A percentile compares a stretch with the other conserved stretches of the same genome.
Conservation (phyloP, 2,329 filamentous ascomycete species). For the Colletotrichum musicola region DNA sequence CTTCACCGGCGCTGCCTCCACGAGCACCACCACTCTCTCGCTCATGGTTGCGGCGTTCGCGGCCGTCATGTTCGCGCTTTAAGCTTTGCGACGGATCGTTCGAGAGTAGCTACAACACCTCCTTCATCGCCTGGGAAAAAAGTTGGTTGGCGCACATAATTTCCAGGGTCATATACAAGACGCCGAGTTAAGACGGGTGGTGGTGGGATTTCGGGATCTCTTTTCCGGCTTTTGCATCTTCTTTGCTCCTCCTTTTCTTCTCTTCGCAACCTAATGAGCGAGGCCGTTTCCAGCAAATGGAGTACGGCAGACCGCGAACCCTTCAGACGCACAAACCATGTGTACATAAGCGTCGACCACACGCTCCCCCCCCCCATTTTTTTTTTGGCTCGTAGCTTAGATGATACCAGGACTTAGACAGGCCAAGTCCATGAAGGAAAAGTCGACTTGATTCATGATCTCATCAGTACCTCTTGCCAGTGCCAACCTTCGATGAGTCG, state of each 20-base stretch:
- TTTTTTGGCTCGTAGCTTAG: slow-evolving; percentile 7
- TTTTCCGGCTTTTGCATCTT: background rate
- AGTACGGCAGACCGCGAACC: slow-evolving; percentile 5
- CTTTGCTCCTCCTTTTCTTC: background rate
- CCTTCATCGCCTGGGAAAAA: no score
- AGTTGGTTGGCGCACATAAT: background rate
- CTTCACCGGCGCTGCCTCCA: slow-evolving; percentile 35
- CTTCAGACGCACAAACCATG: background rate
- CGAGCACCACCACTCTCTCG: slow-evolving; percentile 29
- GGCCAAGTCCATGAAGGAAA: slow-evolving; percentile 6
- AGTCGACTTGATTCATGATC: background rate
- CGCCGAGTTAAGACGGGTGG: background rate
- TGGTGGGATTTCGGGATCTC: background rate
- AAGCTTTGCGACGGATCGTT: background rate
- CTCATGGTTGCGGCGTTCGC: slow-evolving; percentile 39
- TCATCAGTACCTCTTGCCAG: background rate
- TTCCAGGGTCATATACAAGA: background rate
- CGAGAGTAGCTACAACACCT: background rate
- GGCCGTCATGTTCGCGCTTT: slow-evolving; percentile 43
- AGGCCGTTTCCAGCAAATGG: slow-evolving; percentile 7
- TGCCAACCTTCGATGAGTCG: background rate
- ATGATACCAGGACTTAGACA: slow-evolving; percentile 33
- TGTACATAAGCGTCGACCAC: slow-evolving; percentile 11
- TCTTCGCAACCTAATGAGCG: slow-evolving; percentile 13
- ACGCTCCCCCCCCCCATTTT: background rate